A percentile compares a stretch with the other conserved stretches of the same genome.
phyloP scores from a whole-genome alignment of 345 rosid genomes.

The Cochlearia excelsa region DNA sequence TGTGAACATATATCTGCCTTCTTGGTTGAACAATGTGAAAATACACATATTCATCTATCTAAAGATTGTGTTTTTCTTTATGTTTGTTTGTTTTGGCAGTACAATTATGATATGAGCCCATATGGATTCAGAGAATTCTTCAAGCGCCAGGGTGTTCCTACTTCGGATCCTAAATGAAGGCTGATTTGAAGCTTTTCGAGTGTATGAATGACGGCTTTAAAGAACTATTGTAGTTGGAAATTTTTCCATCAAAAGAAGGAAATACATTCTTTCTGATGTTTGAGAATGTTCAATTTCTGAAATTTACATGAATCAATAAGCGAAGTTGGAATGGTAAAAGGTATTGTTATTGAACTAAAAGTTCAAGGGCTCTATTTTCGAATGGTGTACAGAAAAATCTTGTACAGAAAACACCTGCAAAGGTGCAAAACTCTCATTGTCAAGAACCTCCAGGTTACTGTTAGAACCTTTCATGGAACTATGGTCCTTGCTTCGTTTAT shows the following conservation, averaged over 20 bases:
- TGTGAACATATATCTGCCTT: no score
- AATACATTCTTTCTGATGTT: background rate
- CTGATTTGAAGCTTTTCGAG: slow-evolving; percentile 1
- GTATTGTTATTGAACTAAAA: no score
- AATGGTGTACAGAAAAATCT: no score
- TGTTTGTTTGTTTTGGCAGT: slow-evolving; percentile 41
- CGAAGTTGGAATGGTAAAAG: no score
- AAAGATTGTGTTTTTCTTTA: background rate
- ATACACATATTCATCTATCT: background rate
- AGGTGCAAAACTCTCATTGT: no score
- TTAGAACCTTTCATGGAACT: no score
- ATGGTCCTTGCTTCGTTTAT: no score
- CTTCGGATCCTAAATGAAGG: slow-evolving; percentile 41
- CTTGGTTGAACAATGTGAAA: no score
- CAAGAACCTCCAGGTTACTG: no score
- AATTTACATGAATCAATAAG: slow-evolving; percentile 5
- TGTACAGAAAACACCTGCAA: no score
- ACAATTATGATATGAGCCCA: slow-evolving; percentile 71
- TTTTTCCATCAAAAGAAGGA: slow-evolving; percentile 17
- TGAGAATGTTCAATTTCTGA: slow-evolving; percentile 11
- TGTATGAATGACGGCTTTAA: slow-evolving; percentile 7
- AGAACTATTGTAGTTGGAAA: slow-evolving; percentile 2
- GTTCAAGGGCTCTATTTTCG: no score
- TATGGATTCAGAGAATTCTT: slow-evolving; percentile 95
- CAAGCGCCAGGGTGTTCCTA: slow-evolving; percentile 62